Evolutionary conservation across 306 rosid species (phyloP).

Genomic region (Vicia villosa): DNA sequence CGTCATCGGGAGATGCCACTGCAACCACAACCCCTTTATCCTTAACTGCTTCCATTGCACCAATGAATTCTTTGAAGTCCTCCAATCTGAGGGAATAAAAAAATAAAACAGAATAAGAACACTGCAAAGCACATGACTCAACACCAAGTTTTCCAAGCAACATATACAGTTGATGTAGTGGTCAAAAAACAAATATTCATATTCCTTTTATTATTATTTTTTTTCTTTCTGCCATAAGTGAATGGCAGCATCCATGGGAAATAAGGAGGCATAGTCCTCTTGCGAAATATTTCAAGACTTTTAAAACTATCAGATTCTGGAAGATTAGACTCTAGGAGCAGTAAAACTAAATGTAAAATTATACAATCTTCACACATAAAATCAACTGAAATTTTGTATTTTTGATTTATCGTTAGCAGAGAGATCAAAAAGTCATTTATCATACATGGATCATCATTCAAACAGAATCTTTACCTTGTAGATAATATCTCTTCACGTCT

Average conservation of each 20-base stretch:
- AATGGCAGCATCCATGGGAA: slow-evolving; percentile 23
- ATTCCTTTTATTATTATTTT: too few relatives aligned
- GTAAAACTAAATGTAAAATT: slow-evolving; percentile 2
- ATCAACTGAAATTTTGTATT: too few relatives aligned
- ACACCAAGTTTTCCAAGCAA: slow-evolving; percentile 4
- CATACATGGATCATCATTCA: slow-evolving; percentile 19
- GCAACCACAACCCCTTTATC: slow-evolving; percentile 88
- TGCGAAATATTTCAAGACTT: slow-evolving; percentile 10
- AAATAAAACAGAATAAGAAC: slow-evolving; percentile 9
- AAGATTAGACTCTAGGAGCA: slow-evolving; percentile 2
- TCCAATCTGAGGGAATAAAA: slow-evolving; percentile 60
- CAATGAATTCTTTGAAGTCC: slow-evolving; percentile 78
- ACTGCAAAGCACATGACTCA: slow-evolving; percentile 12
- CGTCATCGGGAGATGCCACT: slow-evolving; percentile 92
- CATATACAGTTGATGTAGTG: slow-evolving; percentile 22
- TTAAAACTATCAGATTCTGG: slow-evolving; percentile 3
- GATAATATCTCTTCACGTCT: slow-evolving; percentile 91
- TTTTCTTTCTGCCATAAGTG: slow-evolving; percentile 4
- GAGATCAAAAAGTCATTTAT: slow-evolving; percentile 7
- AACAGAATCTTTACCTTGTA: slow-evolving; percentile 61
- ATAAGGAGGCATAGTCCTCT: slow-evolving; percentile 8
- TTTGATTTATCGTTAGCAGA: background rate
- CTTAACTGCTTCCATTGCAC: slow-evolving; percentile 73
- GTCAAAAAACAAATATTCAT: background rate
- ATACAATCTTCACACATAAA: background rate